These are phyloP conservation scores for Marasmius sp. DNA, from an alignment of 1,284 basidiomycete species.

Conservation along the genomic window DNA sequence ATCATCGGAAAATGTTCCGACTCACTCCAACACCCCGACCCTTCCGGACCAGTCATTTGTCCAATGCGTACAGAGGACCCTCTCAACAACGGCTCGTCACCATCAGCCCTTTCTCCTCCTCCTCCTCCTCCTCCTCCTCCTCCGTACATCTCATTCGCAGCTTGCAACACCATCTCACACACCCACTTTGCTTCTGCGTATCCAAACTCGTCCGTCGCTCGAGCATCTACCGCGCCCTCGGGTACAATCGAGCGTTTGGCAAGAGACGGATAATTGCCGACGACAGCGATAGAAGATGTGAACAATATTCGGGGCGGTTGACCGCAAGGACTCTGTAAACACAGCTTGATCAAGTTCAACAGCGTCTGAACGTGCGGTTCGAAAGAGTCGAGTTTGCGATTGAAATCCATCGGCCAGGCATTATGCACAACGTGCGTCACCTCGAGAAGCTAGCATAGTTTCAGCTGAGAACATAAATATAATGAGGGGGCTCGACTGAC, in stretches of 20 bases:
- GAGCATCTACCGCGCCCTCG: constrained; percentile 26
- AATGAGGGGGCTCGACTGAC: constrained; percentile 17
- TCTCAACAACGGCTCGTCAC: constrained; percentile 18
- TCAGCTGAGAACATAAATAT: background rate
- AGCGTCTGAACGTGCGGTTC: constrained; percentile 33
- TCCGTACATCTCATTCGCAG: constrained; percentile 23
- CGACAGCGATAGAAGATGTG: constrained; percentile 36
- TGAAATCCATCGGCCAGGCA: constrained; percentile 41
- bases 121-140: too few species aligned
- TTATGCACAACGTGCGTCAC: constrained; percentile 38
- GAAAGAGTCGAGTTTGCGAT: constrained; percentile 33
- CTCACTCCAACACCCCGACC: constrained; percentile 36
- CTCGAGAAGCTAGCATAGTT: constrained; percentile 19
- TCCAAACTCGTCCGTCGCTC: constrained; percentile 35
- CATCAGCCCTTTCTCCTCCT: too few species aligned
- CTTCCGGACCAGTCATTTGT: constrained; percentile 35
- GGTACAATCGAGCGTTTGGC: constrained; percentile 24
- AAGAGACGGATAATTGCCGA: constrained; percentile 27
- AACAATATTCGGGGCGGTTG: constrained; percentile 31
- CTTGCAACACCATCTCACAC: constrained; percentile 30
- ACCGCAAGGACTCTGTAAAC: constrained; percentile 22
- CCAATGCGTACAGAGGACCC: constrained; percentile 32
- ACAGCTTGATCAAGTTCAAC: constrained; percentile 30
- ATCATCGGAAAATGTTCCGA: constrained; percentile 37
- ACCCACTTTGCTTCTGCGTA: constrained; percentile 80